These are phyloP conservation scores for Dissophora globulifera DNA, from an alignment of 192 early-diverging fungal species.

Conservation along the genomic window DNA sequence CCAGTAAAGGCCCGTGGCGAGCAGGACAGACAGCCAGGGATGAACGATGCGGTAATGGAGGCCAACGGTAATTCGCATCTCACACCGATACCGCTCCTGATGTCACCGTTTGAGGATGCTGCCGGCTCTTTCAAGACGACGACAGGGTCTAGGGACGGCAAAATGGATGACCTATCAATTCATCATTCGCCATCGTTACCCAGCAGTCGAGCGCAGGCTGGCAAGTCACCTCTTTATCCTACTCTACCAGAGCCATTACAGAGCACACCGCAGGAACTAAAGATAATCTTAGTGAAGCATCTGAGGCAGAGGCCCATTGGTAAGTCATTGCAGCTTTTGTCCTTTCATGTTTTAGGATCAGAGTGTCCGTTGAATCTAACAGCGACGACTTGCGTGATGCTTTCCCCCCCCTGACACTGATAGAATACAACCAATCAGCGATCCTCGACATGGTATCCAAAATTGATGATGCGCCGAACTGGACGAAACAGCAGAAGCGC, in stretches of 20 bases:
- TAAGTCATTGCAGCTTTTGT: not conserved
- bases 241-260: not conserved
- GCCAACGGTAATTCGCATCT: not conserved
- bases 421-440: conserved; percentile 25
- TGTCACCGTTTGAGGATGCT: not conserved
- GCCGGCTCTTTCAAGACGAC: no score
- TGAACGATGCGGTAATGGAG: not conserved
- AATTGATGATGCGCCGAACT: conserved; percentile 15
- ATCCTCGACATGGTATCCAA: conserved; percentile 22
- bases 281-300: conserved; percentile 12
- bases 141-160: no score
- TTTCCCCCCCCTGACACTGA: not conserved
- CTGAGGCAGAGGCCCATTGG: conserved; percentile 25
- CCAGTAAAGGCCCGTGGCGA: not conserved
- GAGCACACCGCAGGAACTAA: conserved; percentile 6
- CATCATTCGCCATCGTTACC: no score
- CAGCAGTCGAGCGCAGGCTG: not conserved
- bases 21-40: not conserved
- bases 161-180: no score
- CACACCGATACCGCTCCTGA: conserved; percentile 26
- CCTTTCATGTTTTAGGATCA: no score
- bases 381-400: no score
- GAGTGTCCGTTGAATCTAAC: no score
- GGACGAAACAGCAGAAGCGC: conserved; percentile 33
- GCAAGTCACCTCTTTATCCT: not conserved